Percentiles rank a stretch among this genome's conserved stretches.
phyloP scores from a whole-genome alignment of 2,329 filamentous ascomycete genomes.

The Colletotrichum sansevieriae region DNA sequence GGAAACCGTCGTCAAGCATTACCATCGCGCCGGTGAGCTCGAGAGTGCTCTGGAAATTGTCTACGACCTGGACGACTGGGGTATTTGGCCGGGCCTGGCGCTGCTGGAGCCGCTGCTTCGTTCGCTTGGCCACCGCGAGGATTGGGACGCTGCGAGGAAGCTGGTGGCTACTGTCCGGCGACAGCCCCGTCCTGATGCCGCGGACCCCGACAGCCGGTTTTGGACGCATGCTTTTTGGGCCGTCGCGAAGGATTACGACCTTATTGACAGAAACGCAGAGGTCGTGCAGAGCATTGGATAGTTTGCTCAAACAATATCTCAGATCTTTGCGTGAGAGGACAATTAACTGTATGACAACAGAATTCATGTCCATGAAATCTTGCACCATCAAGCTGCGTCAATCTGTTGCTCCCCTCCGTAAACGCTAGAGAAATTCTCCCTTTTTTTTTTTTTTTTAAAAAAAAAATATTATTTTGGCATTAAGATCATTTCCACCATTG shows the following conservation, averaged over 20 bases:
- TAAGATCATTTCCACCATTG: too few species aligned
- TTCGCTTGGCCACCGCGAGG: constrained; percentile 29
- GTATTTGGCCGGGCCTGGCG: constrained; percentile 44
- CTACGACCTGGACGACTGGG: constrained; percentile 55
- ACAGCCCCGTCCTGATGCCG: constrained; percentile 30
- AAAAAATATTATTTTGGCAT: too few species aligned
- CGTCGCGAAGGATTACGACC: constrained; percentile 55
- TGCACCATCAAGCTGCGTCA: too few species aligned
- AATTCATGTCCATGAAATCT: neutral
- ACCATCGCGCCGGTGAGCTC: constrained; percentile 36
- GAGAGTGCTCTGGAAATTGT: constrained; percentile 54
- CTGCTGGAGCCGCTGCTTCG: constrained; percentile 41
- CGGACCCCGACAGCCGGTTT: constrained; percentile 47
- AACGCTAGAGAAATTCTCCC: too few species aligned
- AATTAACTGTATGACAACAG: neutral
- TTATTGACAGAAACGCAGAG: constrained; percentile 48
- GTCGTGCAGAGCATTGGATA: neutral
- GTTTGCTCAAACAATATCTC: neutral
- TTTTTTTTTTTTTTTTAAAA: too few species aligned
- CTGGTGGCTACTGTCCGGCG: constrained; percentile 50
- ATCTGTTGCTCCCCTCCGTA: too few species aligned
- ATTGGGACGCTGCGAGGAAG: constrained; percentile 47
- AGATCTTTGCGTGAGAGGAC: too few species aligned
- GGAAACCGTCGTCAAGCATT: constrained; percentile 42
- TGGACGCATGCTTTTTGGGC: constrained; percentile 67